Evolutionary conservation across 176 grass and related monocot species (phyloP).

Genomic region (Carex parvula): DNA sequence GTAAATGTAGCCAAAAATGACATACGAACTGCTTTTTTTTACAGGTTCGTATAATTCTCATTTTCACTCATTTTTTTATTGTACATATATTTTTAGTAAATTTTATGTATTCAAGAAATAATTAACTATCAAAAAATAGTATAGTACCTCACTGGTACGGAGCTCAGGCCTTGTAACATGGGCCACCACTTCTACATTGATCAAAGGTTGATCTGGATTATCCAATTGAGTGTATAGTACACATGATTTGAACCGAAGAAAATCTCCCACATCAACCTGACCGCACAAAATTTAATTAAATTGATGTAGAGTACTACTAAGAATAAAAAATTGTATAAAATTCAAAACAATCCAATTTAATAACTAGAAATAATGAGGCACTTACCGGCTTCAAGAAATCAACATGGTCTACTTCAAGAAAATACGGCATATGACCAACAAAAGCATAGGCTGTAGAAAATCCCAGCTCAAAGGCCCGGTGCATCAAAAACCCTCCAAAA

Average conservation of each 20-base stretch:
- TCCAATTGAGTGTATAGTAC: constrained; percentile 82
- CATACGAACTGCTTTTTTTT: neutral
- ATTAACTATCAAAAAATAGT: constrained; percentile 5
- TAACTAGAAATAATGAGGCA: constrained; percentile 10
- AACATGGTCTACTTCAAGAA: constrained; percentile 96
- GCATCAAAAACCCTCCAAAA: constrained; percentile 99
- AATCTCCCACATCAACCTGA: constrained; percentile 94
- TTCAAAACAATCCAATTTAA: neutral
- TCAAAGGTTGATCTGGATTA: constrained; percentile 66
- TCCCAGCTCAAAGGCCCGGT: constrained; percentile 81
- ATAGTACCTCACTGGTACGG: constrained; percentile 69
- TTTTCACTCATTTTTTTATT: neutral
- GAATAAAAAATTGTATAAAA: neutral
- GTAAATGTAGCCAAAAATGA: neutral
- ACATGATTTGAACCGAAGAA: constrained; percentile 95
- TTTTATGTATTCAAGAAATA: neutral
- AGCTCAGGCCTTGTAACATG: constrained; percentile 96
- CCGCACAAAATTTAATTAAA: neutral
- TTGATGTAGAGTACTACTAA: neutral
- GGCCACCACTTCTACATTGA: constrained; percentile 91
- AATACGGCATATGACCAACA: constrained; percentile 70
- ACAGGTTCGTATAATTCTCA: neutral
- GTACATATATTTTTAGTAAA: neutral
- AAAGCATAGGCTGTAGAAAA: constrained; percentile 97
- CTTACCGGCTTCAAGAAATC: constrained; percentile 97